Evolutionary conservation across 139 green algal genomes (phyloP), one percentile per base, ranked within the genome.

Genomic region (Monoraphidium neglectum): DNA sequence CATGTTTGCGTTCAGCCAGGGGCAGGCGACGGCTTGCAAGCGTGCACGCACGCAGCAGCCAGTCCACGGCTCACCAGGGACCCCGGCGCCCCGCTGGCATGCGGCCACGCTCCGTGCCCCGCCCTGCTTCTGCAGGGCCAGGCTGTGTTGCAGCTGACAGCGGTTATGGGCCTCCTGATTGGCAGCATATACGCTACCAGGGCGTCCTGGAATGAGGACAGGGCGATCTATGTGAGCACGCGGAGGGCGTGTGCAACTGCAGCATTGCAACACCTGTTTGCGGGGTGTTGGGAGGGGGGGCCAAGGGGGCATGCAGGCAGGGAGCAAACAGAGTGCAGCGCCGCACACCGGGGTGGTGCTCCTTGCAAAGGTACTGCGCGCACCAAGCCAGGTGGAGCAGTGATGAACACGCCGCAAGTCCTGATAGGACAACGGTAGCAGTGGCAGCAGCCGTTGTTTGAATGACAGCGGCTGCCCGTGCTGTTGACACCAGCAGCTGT

Each of bases 141-240:
- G 57, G 13, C 10, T 16, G n/a, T 8, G 36, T 24, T 51, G 24
- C 73, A 79, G 63, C 47, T 79, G 33, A 26, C 23, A 2, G 30
- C 56, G 32, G 73, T 56, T 12, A 36, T 79, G 73, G 36, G 35
- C 33, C 35, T 23, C 3, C 66, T 79, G 16, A 47, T 24, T 28
- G 73, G 63, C 49, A 67, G 49, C 63, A 79, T 79, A 47, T 79
- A 40, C 33, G 73, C 35, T 8, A 46, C 53, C 12, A 67, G 66
- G 28, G 47, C 73, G 8, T 13, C 37, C 0, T 79, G 73, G 73
- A 54, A 16, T 4, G 73, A 72, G 24, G 62, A 67, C 33, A 72
- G 63, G 5, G 73, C 65, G 21, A 43, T 72, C 13, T 35, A 36
- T 32, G 73, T 79, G 36, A 71, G 73, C 46, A 51, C 28, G 33